Base-by-base conservation (phyloP, 768 basidiomycete genomes). In the Kwoniella sp. region DNA sequence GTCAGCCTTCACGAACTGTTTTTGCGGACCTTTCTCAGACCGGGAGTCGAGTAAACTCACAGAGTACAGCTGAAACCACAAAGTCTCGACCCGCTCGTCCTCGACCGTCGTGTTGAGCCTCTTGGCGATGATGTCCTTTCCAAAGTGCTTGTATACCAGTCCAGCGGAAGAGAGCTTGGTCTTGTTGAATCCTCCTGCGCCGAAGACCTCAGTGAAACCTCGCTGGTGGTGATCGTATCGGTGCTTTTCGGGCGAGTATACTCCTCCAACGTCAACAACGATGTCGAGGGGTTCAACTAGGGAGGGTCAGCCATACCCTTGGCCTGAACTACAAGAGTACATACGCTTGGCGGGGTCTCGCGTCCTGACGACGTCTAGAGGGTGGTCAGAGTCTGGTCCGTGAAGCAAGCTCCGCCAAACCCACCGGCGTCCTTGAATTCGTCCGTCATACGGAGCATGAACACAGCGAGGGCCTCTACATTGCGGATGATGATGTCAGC, bases 81-180 rank as follows among this genome's bases (percentile, higher is more conserved):
- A 76, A 10, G 78, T 79, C 49, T 83, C 77, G 36, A 92, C 82
- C 51, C 82, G 86, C 15, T 80, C 75, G 63, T 89, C 82, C 11
- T 80, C 75, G 63, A 89, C 82, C 7, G 82, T 78, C 5, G 63
- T 55, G 6, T 80, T 63, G 12, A 81, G 77, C 39, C 78, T 76
- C 57, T 80, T 80, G 12, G 87, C 80, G 52, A 99, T 84, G 57
- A 96, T 83, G 60, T 90, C 84, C 65, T 83, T 80, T 6, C 91
- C 91, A 65, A 89, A 93, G 73, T 93, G 92, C 93, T 98, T 99
- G 82, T 93, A 98, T 28, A 99, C 81, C 59, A 99, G 77, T 12
- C 93, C 93, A 1, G 93, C 93, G 14, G 87, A 89, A 19, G 86
- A 88, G 28, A 99, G 76, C 77, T 98, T 99, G 49, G 89, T 96